These are phyloP conservation scores for Ceratocystis variospora DNA, from an alignment of 2,329 filamentous ascomycete species.

Conservation along the genomic window DNA sequence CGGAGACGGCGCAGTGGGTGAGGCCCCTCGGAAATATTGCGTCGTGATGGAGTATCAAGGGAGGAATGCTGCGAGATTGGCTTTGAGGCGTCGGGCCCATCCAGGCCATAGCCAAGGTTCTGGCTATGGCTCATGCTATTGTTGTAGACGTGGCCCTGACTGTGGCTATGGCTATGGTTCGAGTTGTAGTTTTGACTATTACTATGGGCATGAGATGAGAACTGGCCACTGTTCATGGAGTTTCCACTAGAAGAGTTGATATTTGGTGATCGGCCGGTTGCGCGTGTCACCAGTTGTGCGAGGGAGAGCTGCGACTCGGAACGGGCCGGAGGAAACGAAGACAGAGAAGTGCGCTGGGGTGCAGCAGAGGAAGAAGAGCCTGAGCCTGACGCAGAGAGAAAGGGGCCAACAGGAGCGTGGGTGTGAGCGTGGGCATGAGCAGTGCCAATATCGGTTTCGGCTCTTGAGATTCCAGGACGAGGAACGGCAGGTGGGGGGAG, in stretches of 20 bases:
- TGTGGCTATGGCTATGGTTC: background rate
- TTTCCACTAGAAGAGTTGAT: constrained; percentile 35
- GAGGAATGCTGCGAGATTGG: constrained; percentile 50
- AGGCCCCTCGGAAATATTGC: constrained; percentile 36
- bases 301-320: constrained; percentile 45
- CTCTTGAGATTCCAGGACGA: constrained; percentile 14
- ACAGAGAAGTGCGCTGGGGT: constrained; percentile 41
- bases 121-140: constrained; percentile 12
- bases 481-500: constrained; percentile 10
- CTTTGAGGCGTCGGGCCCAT: constrained; percentile 30
- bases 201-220: background rate
- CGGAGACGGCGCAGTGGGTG: constrained; percentile 45
- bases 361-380: background rate
- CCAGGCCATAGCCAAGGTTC: background rate
- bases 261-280: constrained; percentile 35
- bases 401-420: background rate
- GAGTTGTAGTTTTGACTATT: constrained; percentile 1
- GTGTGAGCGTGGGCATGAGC: background rate
- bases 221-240: constrained; percentile 15
- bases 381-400: background rate
- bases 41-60: constrained; percentile 32
- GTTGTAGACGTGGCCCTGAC: background rate
- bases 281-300: constrained; percentile 15
- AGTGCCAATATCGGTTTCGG: constrained; percentile 13
- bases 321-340: constrained; percentile 48